Base-by-base conservation (phyloP, 2,329 filamentous ascomycete species). In the Dryadomyces quercus-mongolicae region DNA sequence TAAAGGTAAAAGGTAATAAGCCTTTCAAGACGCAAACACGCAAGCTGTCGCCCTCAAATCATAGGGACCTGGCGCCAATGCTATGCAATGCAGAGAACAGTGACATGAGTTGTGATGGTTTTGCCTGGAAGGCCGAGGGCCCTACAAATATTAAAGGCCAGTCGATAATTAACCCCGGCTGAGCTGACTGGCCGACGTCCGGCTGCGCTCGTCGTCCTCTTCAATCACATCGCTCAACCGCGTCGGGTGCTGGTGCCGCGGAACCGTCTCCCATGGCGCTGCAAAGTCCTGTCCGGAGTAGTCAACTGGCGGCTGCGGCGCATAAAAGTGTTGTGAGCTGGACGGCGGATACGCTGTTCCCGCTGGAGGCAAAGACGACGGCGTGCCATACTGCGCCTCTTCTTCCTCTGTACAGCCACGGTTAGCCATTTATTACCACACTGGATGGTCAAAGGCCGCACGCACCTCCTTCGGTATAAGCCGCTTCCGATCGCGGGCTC, bases 151-250 rank as follows among this genome's bases (percentile, higher is more conserved):
- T 31, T 31, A 31, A n/a, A 18, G 13, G n/a, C 18, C n/a, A 25
- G 10, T 31, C 25, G 25, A 31, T 31, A 13, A 25, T 36, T 43
- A 52, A 34, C 62, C 65, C 18, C 78, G 76, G 63, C 78, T 82
- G 59, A 75, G 68, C 57, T 82, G 78, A 65, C 82, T 85, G 12
- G 82, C 82, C 60, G 85, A 87, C 15, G 85, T 88, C 21, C 86
- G 80, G 65, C 86, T 88, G 51, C 82, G 76, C 68, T 94, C 88
- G 60, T 93, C 88, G 59, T 94, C 85, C 64, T 89, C 89, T 64
- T 90, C 86, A 34, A 93, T 77, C 31, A 95, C 90, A 68, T 95
- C 90, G 66, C 89, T 95, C 58, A 95, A 73, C 55, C 91, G 75
- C 9, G 90, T 95, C 0, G 90, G 90, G 68, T 95, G 89, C 61